Evolutionary conservation across 2,329 filamentous ascomycete species (phyloP).

Genomic region (Botrytis tulipae): DNA sequence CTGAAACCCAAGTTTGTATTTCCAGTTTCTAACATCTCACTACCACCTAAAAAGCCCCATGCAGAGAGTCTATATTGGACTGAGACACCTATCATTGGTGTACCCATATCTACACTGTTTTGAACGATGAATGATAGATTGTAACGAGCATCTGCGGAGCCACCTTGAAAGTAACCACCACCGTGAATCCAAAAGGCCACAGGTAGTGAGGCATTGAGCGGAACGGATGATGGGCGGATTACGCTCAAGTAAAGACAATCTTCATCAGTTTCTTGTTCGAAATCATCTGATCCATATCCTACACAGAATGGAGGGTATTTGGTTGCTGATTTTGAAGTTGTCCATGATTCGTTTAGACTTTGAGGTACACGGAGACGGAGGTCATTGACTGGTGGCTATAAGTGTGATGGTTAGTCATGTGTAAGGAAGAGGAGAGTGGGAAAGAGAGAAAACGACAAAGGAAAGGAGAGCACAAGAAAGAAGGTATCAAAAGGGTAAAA

Average conservation of each 20-base stretch:
- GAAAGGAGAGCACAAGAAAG: no score
- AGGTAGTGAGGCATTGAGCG: slow-evolving; percentile 39
- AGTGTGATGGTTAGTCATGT: not conserved
- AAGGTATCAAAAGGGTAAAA: not conserved
- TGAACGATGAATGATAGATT: slow-evolving; percentile 34
- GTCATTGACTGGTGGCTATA: slow-evolving; percentile 30
- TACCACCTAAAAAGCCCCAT: slow-evolving; percentile 48
- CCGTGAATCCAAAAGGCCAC: slow-evolving; percentile 56
- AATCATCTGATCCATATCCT: slow-evolving; percentile 32
- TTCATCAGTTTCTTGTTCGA: slow-evolving; percentile 39
- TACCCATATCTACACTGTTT: slow-evolving; percentile 43
- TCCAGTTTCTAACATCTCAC: slow-evolving; percentile 41
- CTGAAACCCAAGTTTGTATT: slow-evolving; percentile 47
- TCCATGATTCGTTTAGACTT: slow-evolving; percentile 30
- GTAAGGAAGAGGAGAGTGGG: no score
- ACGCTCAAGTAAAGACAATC: slow-evolving; percentile 57
- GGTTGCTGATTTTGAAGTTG: slow-evolving; percentile 21
- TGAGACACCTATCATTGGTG: slow-evolving; percentile 47
- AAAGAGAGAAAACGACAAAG: not conserved
- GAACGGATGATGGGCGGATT: slow-evolving; percentile 44
- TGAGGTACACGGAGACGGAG: slow-evolving; percentile 29
- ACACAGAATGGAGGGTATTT: slow-evolving; percentile 30
- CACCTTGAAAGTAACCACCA: slow-evolving; percentile 44
- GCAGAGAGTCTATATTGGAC: slow-evolving; percentile 47
- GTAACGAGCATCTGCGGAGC: slow-evolving; percentile 27